Evolutionary conservation across 2,329 filamentous ascomycete species (phyloP).

Genomic region (Curvularia spicifera): DNA sequence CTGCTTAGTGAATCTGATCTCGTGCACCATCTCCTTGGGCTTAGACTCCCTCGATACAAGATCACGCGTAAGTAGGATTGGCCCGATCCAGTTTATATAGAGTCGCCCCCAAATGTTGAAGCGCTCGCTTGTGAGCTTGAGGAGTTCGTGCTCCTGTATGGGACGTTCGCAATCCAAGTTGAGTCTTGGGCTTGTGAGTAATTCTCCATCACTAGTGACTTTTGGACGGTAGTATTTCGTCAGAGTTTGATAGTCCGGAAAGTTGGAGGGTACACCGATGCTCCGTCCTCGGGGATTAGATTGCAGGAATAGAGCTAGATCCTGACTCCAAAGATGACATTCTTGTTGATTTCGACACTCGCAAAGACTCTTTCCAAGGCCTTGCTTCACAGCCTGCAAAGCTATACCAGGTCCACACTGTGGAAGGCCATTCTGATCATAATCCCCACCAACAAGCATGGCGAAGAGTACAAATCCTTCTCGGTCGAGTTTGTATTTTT

Average conservation of each 20-base stretch:
- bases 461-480: slow-evolving; percentile 52
- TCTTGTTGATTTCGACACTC: slow-evolving; percentile 27
- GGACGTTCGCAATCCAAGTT: slow-evolving; percentile 36
- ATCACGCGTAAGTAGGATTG: slow-evolving; percentile 45
- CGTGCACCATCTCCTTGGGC: slow-evolving; percentile 29
- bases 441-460: slow-evolving; percentile 53
- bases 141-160: slow-evolving; percentile 46
- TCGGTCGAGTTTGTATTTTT: slow-evolving; percentile 39
- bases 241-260: slow-evolving; percentile 37
- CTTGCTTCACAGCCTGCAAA: slow-evolving; percentile 31
- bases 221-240: slow-evolving; percentile 49
- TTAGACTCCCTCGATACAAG: slow-evolving; percentile 20
- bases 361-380: slow-evolving; percentile 42
- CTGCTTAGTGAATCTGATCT: slow-evolving; percentile 41
- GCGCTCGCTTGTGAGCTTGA: slow-evolving; percentile 39
- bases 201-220: slow-evolving; percentile 41
- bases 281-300: slow-evolving; percentile 6
- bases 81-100: slow-evolving; percentile 50
- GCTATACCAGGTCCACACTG: slow-evolving; percentile 48
- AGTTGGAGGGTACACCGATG: slow-evolving; percentile 24
- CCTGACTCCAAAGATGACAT: slow-evolving; percentile 35
- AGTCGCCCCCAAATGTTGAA: slow-evolving; percentile 50
- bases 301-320: slow-evolving; percentile 26
- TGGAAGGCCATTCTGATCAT: slow-evolving; percentile 48
- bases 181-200: slow-evolving; percentile 38